phyloP scores from a whole-genome alignment of 495 filamentous ascomycete species.

The Penicillium cosmopolitanum region DNA sequence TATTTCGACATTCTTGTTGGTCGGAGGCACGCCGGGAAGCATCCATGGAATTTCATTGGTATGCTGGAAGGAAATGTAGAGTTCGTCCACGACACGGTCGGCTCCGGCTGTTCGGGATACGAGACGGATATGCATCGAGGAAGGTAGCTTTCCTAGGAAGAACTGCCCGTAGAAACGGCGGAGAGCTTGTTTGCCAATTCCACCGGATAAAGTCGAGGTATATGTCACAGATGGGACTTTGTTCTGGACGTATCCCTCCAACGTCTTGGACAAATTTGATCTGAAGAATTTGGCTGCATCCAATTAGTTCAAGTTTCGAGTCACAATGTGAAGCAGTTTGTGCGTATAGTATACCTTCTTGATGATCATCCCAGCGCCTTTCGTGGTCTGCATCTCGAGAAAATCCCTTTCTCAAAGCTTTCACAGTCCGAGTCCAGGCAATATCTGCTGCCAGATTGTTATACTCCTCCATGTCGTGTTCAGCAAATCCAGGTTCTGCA shows the following conservation, averaged over 20 bases:
- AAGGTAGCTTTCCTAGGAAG: slow-evolving; percentile 73
- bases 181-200: slow-evolving; percentile 69
- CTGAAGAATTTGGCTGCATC: slow-evolving; percentile 51
- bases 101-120: slow-evolving; percentile 69
- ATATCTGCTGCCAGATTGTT: slow-evolving; percentile 55
- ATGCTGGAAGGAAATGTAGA: slow-evolving; percentile 68
- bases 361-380: slow-evolving; percentile 59
- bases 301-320: neutral
- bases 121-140: slow-evolving; percentile 67
- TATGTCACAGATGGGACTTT: slow-evolving; percentile 59
- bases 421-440: slow-evolving; percentile 60
- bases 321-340: too few relatives aligned
- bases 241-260: slow-evolving; percentile 56
- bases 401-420: slow-evolving; percentile 58
- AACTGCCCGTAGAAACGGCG: slow-evolving; percentile 72
- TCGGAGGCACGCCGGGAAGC: slow-evolving; percentile 75
- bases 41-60: slow-evolving; percentile 77
- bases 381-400: slow-evolving; percentile 63
- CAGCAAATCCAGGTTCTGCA: slow-evolving; percentile 61
- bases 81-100: slow-evolving; percentile 65
- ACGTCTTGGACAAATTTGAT: slow-evolving; percentile 46
- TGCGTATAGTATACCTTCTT: slow-evolving; percentile 39
- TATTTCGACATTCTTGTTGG: slow-evolving; percentile 66
- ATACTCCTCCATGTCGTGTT: slow-evolving; percentile 53
- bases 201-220: slow-evolving; percentile 67